A percentile compares a stretch with the other conserved stretches of the same genome.
phyloP scores from a whole-genome alignment of 306 rosid species.

The Ammopiptanthus mongolicus region DNA sequence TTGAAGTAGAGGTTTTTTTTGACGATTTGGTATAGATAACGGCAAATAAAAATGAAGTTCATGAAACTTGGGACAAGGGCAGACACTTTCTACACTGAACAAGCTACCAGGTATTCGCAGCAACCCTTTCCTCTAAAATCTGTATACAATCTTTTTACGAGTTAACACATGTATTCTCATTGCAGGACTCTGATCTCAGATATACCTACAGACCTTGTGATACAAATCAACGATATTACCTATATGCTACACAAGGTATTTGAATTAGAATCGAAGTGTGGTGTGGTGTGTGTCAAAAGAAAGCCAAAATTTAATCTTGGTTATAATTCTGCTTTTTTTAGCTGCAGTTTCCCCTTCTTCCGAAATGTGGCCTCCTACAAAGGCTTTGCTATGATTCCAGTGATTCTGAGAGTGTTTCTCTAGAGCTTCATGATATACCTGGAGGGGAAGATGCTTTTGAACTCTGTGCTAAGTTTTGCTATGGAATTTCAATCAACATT shows the following conservation, averaged over 20 bases:
- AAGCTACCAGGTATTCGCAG: conserved; percentile 72
- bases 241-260: conserved; percentile 80
- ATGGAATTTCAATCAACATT: conserved; percentile 79
- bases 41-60: conserved; percentile 70
- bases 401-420: conserved; percentile 40
- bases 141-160: not conserved
- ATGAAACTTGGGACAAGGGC: conserved; percentile 94
- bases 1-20: conserved; percentile 24
- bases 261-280: conserved; percentile 2
- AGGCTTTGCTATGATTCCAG: conserved; percentile 65
- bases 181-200: conserved; percentile 81
- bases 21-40: conserved; percentile 20
- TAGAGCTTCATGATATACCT: conserved; percentile 82
- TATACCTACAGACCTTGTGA: conserved; percentile 58
- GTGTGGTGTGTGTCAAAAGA: not conserved
- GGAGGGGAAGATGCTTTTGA: conserved; percentile 95
- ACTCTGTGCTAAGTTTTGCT: conserved; percentile 87
- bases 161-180: conserved; percentile 17
- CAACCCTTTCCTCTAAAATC: not conserved
- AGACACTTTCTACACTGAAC: conserved; percentile 84
- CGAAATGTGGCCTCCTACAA: conserved; percentile 81
- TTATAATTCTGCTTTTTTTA: conserved; percentile 41
- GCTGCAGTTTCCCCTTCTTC: conserved; percentile 84
- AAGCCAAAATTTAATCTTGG: conserved; percentile 6
- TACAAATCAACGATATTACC: conserved; percentile 60